A percentile compares a stretch with the other conserved stretches of the same genome.
Conservation (phyloP, 208 protist genomes). For the Trypanosoma vivax region DNA sequence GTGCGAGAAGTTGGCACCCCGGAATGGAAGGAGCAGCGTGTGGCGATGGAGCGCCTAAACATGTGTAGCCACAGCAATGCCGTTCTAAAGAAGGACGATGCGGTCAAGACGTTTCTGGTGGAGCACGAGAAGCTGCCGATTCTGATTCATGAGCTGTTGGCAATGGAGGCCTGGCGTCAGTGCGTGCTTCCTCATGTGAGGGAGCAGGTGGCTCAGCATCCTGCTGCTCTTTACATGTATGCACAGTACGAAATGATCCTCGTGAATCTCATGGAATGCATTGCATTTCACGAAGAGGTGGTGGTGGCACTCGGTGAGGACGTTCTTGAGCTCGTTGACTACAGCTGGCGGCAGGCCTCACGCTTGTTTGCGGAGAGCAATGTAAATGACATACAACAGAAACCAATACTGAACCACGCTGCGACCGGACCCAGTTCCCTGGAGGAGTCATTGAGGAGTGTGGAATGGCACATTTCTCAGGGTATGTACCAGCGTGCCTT, state of each 20-base stretch:
- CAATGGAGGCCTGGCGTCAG: slow-evolving; percentile 84
- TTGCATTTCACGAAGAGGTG: slow-evolving; percentile 83
- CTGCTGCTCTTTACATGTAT: slow-evolving; percentile 78
- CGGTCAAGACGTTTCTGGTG: slow-evolving; percentile 74
- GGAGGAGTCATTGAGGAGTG: slow-evolving; percentile 11
- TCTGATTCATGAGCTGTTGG: slow-evolving; percentile 76
- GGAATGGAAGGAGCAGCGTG: slow-evolving; percentile 79
- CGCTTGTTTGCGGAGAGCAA: slow-evolving; percentile 55
- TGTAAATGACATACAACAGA: slow-evolving; percentile 25
- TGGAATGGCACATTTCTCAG: slow-evolving; percentile 45
- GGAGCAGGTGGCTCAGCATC: slow-evolving; percentile 44
- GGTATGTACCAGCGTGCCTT: slow-evolving; percentile 50
- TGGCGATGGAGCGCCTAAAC: slow-evolving; percentile 78
- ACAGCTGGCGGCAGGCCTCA: slow-evolving; percentile 81
- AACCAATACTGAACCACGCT: not conserved
- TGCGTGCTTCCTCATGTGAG: slow-evolving; percentile 51
- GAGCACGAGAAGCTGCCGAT: slow-evolving; percentile 70
- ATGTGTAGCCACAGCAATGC: slow-evolving; percentile 89
- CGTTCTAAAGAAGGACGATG: slow-evolving; percentile 75
- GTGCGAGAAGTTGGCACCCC: slow-evolving; percentile 56
- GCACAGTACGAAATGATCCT: slow-evolving; percentile 78
- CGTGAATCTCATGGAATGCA: slow-evolving; percentile 84
- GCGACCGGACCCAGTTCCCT: slow-evolving; percentile 4
- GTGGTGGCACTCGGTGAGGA: slow-evolving; percentile 73
- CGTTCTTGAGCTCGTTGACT: slow-evolving; percentile 85